Conservation (phyloP, 202 grass and related monocot genomes). For the Zoysia matrella region DNA sequence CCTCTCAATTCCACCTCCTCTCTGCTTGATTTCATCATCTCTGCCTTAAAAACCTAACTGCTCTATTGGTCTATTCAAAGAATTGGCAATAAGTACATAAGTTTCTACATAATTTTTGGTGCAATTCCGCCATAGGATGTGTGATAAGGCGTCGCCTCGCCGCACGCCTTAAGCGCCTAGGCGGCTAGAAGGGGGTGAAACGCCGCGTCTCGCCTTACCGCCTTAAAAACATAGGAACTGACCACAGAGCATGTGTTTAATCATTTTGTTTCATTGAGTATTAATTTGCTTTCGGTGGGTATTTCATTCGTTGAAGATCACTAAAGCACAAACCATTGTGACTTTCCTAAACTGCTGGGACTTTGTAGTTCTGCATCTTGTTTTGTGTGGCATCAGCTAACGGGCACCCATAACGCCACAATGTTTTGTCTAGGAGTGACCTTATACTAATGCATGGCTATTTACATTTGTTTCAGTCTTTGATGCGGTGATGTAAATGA, state of each 20-base stretch:
- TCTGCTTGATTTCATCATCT: too few relatives aligned
- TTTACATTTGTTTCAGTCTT: not conserved
- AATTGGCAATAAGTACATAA: too few relatives aligned
- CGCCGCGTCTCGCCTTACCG: not conserved
- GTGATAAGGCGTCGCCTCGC: too few relatives aligned
- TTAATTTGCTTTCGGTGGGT: not conserved
- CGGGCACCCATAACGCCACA: not conserved
- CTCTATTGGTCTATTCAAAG: too few relatives aligned
- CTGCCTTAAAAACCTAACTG: too few relatives aligned
- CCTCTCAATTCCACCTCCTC: too few relatives aligned
- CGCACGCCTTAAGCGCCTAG: too few relatives aligned
- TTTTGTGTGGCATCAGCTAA: not conserved
- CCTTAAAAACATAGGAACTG: not conserved
- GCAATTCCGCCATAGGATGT: too few relatives aligned
- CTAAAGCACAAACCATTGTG: not conserved
- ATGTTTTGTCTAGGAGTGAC: not conserved
- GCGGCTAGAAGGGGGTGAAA: too few relatives aligned
- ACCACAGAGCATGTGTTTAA: not conserved
- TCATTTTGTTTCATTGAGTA: not conserved
- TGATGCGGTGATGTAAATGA: conserved; percentile 18
- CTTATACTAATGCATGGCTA: not conserved
- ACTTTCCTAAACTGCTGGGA: not conserved
- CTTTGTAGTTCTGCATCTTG: not conserved
- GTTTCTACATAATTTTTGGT: too few relatives aligned
- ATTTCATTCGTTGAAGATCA: not conserved